These are phyloP conservation scores for Colletotrichum tabaci DNA, from an alignment of 2,329 filamentous ascomycete species.

Conservation along the genomic window DNA sequence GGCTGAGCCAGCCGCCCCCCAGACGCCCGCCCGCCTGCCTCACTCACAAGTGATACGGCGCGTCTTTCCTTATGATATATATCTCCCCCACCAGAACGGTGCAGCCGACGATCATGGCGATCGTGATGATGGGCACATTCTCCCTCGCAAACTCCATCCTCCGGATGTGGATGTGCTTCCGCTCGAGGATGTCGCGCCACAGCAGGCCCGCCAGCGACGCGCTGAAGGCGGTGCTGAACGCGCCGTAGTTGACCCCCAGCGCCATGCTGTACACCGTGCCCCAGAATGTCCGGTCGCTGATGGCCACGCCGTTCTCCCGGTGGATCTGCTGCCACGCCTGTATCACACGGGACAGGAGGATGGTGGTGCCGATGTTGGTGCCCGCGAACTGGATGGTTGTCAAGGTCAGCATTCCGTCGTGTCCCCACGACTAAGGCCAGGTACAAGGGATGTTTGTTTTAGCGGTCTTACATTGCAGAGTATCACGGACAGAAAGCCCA, in stretches of 20 bases:
- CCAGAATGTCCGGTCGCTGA: slow-evolving; percentile 79
- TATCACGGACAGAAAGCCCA: slow-evolving; percentile 80
- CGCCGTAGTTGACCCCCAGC: slow-evolving; percentile 81
- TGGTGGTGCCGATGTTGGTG: slow-evolving; percentile 83
- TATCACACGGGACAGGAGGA: slow-evolving; percentile 79
- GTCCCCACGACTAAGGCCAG: not conserved
- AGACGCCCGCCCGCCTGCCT: not conserved
- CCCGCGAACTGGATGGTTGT: slow-evolving; percentile 73
- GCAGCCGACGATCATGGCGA: slow-evolving; percentile 76
- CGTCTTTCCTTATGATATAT: slow-evolving; percentile 67
- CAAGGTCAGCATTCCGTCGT: slow-evolving; percentile 37
- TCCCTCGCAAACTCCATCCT: slow-evolving; percentile 77
- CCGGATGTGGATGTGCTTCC: slow-evolving; percentile 78
- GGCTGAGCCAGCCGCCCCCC: too few relatives aligned
- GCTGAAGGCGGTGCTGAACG: slow-evolving; percentile 80
- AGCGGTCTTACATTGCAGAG: slow-evolving; percentile 75
- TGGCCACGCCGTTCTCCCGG: slow-evolving; percentile 57
- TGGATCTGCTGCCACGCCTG: slow-evolving; percentile 78
- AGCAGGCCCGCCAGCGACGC: slow-evolving; percentile 80
- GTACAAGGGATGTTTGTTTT: slow-evolving; percentile 41
- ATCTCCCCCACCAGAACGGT: slow-evolving; percentile 74
- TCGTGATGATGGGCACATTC: slow-evolving; percentile 79
- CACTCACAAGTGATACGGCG: slow-evolving; percentile 51
- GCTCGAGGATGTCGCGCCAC: slow-evolving; percentile 78
- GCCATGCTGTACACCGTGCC: slow-evolving; percentile 83